phyloP scores from a whole-genome alignment of 805 yeast species.

The Schizosaccharomyces cryophilus region DNA sequence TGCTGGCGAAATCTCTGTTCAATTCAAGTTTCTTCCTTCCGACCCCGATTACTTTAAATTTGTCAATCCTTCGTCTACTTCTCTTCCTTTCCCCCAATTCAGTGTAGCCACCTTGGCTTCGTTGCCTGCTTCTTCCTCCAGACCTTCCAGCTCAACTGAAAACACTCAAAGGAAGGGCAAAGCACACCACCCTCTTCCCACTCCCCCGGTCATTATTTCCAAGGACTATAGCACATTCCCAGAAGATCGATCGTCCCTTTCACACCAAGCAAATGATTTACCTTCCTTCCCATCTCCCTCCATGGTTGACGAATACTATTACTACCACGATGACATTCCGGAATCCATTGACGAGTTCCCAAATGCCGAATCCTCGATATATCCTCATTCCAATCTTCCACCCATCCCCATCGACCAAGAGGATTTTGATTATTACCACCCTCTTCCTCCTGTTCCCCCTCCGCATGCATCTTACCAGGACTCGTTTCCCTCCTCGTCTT shows the following conservation, averaged over 20 bases:
- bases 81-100: neutral
- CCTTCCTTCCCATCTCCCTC: neutral
- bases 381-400: no score
- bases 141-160: neutral
- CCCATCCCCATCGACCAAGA: neutral
- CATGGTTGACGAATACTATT: neutral
- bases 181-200: constrained; percentile 1
- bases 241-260: neutral
- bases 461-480: neutral
- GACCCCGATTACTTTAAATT: constrained; percentile 2
- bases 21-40: constrained; percentile 70
- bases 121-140: neutral
- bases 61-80: neutral
- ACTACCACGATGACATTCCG: neutral
- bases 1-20: constrained; percentile 75
- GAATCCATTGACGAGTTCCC: neutral
- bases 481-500: neutral
- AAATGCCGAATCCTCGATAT: neutral
- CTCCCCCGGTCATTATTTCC: neutral
- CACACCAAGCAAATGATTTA: neutral
- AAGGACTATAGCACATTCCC: neutral
- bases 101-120: neutral
- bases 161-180: neutral
- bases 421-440: neutral
- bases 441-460: neutral